Base-by-base conservation (phyloP, 2,329 filamentous ascomycete species). In the Claviceps sp. region DNA sequence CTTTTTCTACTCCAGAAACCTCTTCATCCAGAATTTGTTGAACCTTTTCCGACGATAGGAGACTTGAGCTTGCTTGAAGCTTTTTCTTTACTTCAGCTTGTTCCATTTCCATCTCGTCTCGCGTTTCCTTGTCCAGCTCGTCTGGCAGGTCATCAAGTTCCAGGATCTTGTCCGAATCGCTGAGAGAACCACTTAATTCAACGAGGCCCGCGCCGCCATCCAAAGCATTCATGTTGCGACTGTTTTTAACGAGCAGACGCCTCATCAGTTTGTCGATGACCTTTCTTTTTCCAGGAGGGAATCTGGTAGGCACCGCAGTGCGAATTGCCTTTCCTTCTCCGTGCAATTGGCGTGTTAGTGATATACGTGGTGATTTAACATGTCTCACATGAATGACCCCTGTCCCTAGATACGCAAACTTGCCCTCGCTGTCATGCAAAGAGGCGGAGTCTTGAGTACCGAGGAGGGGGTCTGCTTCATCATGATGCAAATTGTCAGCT, bases 101-200 rank as follows among this genome's bases (percentile, higher is more conserved):
- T 50, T 70, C 66, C 42, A 68, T 65, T 46, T 82, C 73, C 10
- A 86, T 83, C 59, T 87, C 83, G 44, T 66, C 67, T 70, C 74
- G 76, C 0, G 78, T 83, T 39, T 78, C 73, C 11, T 75, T 70
- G 58, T 86, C 82, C 3, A 60, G 52, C 2, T 60, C 59, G 4
- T 65, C 62, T 6, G 62, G 56, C 3, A 67, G 44, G 41, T 65
- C 62, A n/a, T 57, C 57, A 5, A 65, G 50, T 55, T 75, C 78
- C 34, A 75, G 70, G 3, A 73, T 73, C 8, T 74, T 64, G 47
- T 71, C 64, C 6, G 57, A 61, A 38, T 59, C 55, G 14, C 64
- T 55, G 2, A 56, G 55, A 8, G 58, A 49, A 7, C 54, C 54
- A 34, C 34, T 38, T 19, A 34, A 38, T 37, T 43, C 39, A 34